A percentile compares a stretch with the other conserved stretches of the same genome.
phyloP scores from a whole-genome alignment of 129 eudicot genomes.

The Glebionis coronaria region DNA sequence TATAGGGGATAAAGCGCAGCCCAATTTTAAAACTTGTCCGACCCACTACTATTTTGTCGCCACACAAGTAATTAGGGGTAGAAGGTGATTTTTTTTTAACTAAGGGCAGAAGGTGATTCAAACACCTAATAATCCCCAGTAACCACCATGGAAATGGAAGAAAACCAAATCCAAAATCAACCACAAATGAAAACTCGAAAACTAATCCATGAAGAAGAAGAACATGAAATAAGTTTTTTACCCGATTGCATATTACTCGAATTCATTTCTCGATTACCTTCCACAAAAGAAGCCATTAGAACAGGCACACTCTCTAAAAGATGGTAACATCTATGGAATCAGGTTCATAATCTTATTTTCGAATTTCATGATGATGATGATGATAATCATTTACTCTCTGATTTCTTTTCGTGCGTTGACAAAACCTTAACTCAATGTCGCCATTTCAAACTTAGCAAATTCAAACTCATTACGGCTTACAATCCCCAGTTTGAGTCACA shows the following conservation, averaged over 20 bases:
- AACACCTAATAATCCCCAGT: no score
- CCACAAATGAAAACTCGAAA: no score
- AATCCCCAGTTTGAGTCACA: background rate
- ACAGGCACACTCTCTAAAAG: conserved; percentile 17
- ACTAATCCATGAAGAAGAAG: background rate
- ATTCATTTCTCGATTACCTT: conserved; percentile 21
- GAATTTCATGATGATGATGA: no score
- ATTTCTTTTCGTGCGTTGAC: conserved; percentile 15
- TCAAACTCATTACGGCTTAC: background rate
- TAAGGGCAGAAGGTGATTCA: no score
- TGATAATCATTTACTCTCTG: background rate
- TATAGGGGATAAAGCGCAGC: no score
- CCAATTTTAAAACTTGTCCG: no score
- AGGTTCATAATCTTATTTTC: conserved; percentile 5
- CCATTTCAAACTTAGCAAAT: background rate
- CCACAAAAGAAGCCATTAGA: conserved; percentile 17
- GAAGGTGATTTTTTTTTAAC: no score
- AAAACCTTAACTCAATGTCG: background rate
- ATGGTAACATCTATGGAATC: conserved; percentile 23
- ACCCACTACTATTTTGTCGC: no score
- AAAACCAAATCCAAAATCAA: no score
- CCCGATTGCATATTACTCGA: conserved; percentile 18
- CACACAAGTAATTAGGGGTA: no score
- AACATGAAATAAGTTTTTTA: conserved; percentile 22
- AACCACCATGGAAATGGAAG: no score